Base-by-base conservation (phyloP, 2,329 filamentous ascomycete genomes). In the Fusarium compactum region DNA sequence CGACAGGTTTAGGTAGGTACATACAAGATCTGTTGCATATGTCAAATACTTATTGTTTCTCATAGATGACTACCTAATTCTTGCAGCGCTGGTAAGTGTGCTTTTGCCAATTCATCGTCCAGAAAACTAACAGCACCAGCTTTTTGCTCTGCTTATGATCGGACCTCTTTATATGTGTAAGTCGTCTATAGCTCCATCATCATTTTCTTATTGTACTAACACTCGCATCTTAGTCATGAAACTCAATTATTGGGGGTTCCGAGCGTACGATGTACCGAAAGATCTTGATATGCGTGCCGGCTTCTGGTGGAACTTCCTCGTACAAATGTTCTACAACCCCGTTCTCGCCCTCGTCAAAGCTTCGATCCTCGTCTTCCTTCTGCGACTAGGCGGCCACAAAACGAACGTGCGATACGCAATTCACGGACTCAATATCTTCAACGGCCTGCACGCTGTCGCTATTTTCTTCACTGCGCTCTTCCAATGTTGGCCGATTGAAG, bases 291-390 rank as follows among this genome's bases (percentile, higher is more conserved):
- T 73, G 34, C 12, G 57, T 34, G 54, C 73, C 7, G 76, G 72
- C 2, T 70, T 73, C 38, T 73, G 76, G 71, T 81, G 77, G 77
- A 80, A 80, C 71, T 84, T 80, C 40, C 69, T 80, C 14, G 79
- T 80, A 30, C 79, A 84, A 25, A 72, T 83, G 43, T 74, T 82
- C 4, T 84, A 85, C 73, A 84, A 83, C 44, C 83, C 83, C 1
- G 80, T 84, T 25, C 69, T 85, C 4, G 81, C 81, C 25, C 75
- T 84, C 14, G 81, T 84, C 58, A 85, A 85, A 65, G 78, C 79
- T 14, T 84, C 83, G 3, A 76, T 84, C 27, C 76, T 85, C 14
- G 67, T 84, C 9, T 84, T 84, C 63, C 77, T 84, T 24, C 75
- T 82, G n/a, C 81, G 82, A 2, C 76, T 85, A 0, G 78, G 80